Evolutionary conservation across 1,284 basidiomycete genomes (phyloP), one percentile per base, ranked within the genome.

Genomic region (Pyrrhoderma noxium): DNA sequence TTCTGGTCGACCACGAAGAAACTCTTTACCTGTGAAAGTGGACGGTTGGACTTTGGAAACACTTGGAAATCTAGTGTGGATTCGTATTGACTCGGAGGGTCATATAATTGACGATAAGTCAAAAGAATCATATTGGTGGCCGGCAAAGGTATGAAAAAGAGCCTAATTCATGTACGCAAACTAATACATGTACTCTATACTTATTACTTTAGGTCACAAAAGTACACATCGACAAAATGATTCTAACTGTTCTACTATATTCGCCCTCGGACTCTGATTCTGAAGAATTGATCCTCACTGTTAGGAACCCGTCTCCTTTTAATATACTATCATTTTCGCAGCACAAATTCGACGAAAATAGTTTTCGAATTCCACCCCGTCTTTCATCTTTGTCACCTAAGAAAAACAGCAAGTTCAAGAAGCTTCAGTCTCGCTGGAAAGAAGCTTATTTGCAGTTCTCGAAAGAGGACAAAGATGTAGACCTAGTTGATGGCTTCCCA

Each of bases 101-200:
- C 19, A 21, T 18, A 18, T 44, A 11, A 23, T 37, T 31, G 49
- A 47, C 1, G 58, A 59, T 25, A 53, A 40, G 9, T 41, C 39
- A 16, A 42, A 23, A 22, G 64, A 63, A 23, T 55, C 59, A 4
- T 59, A 64, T 22, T 71, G 69, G 69, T 71, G 69, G 69, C 69
- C 69, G 14, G 68, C 63, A 3, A 62, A 65, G 61, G 69, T 70
- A 48, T 38, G 63, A 23, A n/a, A n/a, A n/a, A 25, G 16, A 9
- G n/a, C n/a, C n/a, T n/a, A n/a, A n/a, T n/a, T n/a, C n/a, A n/a
- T n/a, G n/a, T n/a, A n/a, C n/a, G n/a, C n/a, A n/a, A n/a, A n/a
- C n/a, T n/a, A n/a, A n/a, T n/a, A n/a, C n/a, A n/a, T n/a, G n/a
- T n/a, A n/a, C n/a, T n/a, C n/a, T n/a, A n/a, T n/a, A 31, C 27